phyloP scores from a whole-genome alignment of 441 rosid genomes.

The Croton laevigatus region DNA sequence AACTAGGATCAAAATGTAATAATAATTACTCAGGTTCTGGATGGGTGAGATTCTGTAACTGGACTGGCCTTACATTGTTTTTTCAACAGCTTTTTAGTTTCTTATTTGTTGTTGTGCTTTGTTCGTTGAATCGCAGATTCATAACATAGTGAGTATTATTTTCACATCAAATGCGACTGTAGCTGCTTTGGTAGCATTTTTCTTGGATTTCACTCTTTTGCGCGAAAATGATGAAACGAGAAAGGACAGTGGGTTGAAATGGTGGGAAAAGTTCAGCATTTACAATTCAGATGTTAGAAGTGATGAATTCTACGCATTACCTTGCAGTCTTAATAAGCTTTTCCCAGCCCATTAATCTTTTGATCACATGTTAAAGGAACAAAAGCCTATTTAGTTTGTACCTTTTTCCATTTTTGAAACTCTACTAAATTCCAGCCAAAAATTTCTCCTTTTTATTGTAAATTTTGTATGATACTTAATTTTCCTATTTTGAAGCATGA shows the following conservation, averaged over 20 bases:
- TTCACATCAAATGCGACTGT: constrained; percentile 60
- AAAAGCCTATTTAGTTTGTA: background rate
- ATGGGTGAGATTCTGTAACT: constrained; percentile 31
- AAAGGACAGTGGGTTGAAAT: constrained; percentile 60
- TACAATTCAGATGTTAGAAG: constrained; percentile 62
- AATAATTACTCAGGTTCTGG: constrained; percentile 32
- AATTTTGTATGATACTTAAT: background rate
- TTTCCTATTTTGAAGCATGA: background rate
- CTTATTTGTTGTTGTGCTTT: background rate
- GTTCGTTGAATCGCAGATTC: constrained; percentile 38
- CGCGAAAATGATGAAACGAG: constrained; percentile 41
- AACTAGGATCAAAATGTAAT: constrained; percentile 32
- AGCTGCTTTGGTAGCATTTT: constrained; percentile 47
- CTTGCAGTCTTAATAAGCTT: constrained; percentile 48
- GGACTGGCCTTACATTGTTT: background rate
- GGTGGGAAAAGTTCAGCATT: constrained; percentile 69
- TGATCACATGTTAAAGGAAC: background rate
- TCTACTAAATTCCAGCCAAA: background rate
- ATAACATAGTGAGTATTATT: constrained; percentile 49
- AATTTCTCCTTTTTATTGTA: background rate
- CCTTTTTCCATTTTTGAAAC: background rate
- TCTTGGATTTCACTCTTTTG: constrained; percentile 52
- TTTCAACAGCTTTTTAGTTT: background rate
- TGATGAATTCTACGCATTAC: constrained; percentile 67
- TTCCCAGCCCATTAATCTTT: constrained; percentile 46